Evolutionary conservation across 116 monocot genomes (phyloP).

Genomic region (Phalaenopsis hybrid): DNA sequence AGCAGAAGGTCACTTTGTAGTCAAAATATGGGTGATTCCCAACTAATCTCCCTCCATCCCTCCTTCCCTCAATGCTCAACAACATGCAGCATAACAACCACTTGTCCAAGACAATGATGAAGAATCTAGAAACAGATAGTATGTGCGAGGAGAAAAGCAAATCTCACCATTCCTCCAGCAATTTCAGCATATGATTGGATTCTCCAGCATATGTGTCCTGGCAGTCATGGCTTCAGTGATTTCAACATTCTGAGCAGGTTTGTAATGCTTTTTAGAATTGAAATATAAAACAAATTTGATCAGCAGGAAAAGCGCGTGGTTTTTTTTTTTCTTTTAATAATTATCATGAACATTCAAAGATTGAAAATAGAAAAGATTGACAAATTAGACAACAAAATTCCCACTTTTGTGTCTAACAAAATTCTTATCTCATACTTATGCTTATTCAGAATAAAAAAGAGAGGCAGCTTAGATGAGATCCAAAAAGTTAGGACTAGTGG

Average conservation of each 20-base stretch:
- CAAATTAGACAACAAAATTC: not conserved
- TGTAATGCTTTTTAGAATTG: not conserved
- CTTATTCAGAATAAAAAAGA: too few relatives aligned
- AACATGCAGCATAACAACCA: not conserved
- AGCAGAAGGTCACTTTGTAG: not conserved
- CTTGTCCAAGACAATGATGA: not conserved
- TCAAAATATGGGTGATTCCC: not conserved
- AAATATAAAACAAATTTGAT: not conserved
- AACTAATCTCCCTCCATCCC: not conserved
- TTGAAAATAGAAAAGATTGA: not conserved
- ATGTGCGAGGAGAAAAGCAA: not conserved
- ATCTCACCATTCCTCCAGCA: conserved; percentile 11
- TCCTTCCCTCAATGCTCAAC: not conserved
- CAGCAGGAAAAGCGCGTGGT: not conserved
- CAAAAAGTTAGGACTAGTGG: too few relatives aligned
- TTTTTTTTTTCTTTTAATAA: not conserved
- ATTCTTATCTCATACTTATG: not conserved
- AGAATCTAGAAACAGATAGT: not conserved
- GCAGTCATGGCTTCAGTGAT: conserved; percentile 12
- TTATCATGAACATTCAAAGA: not conserved
- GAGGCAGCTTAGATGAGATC: too few relatives aligned
- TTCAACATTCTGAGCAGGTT: not conserved
- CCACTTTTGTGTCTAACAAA: not conserved
- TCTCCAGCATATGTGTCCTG: conserved; percentile 14
- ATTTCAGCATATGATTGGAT: conserved; percentile 9